Percentiles rank a stretch among this genome's conserved stretches.
Conservation (phyloP, 2,329 filamentous ascomycete genomes). For the Alternaria panax region DNA sequence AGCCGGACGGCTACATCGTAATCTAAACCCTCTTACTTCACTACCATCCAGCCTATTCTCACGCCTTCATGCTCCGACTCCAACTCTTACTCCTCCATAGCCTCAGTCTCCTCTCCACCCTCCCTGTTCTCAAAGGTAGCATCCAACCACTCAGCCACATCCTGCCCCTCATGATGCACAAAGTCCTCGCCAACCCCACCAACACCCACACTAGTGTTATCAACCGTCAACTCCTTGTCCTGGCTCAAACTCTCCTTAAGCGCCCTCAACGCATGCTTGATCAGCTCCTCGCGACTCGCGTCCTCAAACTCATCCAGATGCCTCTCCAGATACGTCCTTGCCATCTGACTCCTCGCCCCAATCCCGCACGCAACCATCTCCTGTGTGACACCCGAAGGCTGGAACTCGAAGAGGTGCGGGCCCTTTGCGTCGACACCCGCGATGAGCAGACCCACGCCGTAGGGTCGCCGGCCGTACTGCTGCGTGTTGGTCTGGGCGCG, state of each 20-base stretch:
- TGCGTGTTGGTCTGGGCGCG: constrained; percentile 98
- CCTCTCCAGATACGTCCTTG: constrained; percentile 92
- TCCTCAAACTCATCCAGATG: constrained; percentile 84
- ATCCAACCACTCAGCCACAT: constrained; percentile 86
- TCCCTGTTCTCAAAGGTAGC: constrained; percentile 62
- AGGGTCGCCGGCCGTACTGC: constrained; percentile 94
- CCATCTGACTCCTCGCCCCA: constrained; percentile 96
- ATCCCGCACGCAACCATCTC: constrained; percentile 98
- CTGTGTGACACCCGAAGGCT: constrained; percentile 92
- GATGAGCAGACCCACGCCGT: constrained; percentile 91
- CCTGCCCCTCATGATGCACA: constrained; percentile 87
- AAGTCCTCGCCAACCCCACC: constrained; percentile 82
- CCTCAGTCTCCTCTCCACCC: constrained; percentile 47
- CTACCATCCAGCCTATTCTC: neutral
- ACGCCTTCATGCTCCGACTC: neutral
- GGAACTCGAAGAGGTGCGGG: constrained; percentile 97
- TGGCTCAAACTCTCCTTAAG: constrained; percentile 95
- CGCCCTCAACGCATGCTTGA: constrained; percentile 87
- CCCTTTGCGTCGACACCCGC: constrained; percentile 93
- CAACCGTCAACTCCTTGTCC: constrained; percentile 96
- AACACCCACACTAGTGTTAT: constrained; percentile 92
- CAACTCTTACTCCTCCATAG: constrained; percentile 56
- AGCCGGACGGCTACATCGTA: constrained; percentile 16
- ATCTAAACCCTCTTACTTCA: constrained; percentile 6
- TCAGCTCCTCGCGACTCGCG: constrained; percentile 81